phyloP scores from a whole-genome alignment of 2,329 filamentous ascomycete species.

The Penicillium sp. region DNA sequence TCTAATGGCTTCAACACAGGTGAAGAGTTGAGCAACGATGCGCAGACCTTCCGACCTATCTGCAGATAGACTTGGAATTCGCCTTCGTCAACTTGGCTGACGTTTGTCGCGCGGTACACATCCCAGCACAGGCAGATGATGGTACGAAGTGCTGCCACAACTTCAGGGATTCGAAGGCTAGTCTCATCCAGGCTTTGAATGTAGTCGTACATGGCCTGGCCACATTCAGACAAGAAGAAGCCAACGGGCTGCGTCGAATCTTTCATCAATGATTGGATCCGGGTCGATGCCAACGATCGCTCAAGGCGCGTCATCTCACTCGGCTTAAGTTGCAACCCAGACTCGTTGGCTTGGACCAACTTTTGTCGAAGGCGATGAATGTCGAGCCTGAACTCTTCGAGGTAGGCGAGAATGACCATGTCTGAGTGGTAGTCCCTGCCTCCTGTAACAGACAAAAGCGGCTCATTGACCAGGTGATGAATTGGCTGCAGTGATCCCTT shows the following conservation, averaged over 20 bases:
- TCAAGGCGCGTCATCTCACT: constrained; percentile 44
- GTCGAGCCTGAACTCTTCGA: constrained; percentile 40
- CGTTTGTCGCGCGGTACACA: constrained; percentile 44
- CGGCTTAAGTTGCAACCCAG: constrained; percentile 36
- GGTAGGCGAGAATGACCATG: constrained; percentile 30
- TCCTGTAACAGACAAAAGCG: constrained; percentile 30
- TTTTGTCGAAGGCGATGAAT: constrained; percentile 35
- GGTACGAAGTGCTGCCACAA: constrained; percentile 27
- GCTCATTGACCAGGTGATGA: constrained; percentile 43
- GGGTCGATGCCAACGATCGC: constrained; percentile 40
- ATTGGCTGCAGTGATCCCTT: constrained; percentile 32
- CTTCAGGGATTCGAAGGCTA: constrained; percentile 24
- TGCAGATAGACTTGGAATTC: constrained; percentile 55
- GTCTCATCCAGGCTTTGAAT: constrained; percentile 31
- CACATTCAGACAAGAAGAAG: constrained; percentile 38
- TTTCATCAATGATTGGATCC: constrained; percentile 42
- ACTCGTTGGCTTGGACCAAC: constrained; percentile 32
- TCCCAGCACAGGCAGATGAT: constrained; percentile 50
- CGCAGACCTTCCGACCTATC: constrained; percentile 35
- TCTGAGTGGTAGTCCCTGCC: constrained; percentile 20
- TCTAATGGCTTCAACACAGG: constrained; percentile 28
- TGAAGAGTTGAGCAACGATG: constrained; percentile 32
- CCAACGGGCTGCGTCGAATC: constrained; percentile 42
- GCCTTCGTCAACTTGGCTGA: constrained; percentile 50
- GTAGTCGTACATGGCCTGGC: constrained; percentile 35